Conservation (phyloP, 2,329 filamentous ascomycete genomes). For the Trichothecium roseum region DNA sequence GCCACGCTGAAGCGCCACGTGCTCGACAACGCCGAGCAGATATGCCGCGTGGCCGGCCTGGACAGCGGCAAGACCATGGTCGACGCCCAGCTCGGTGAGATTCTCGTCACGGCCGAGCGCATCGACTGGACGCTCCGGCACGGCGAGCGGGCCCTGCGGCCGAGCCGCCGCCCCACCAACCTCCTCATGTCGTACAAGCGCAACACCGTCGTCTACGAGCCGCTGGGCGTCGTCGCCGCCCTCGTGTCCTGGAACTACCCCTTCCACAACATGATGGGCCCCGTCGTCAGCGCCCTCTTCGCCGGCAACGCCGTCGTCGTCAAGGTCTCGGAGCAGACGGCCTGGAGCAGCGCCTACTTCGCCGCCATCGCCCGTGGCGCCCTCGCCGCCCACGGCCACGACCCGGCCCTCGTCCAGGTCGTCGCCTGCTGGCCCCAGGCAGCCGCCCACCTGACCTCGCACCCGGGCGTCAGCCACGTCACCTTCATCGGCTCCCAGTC, state of each 20-base stretch:
- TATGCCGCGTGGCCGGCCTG: constrained; percentile 75
- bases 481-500: constrained; percentile 91
- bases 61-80: constrained; percentile 96
- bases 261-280: constrained; percentile 90
- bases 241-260: constrained; percentile 96
- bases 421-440: constrained; percentile 81
- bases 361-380: constrained; percentile 68
- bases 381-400: constrained; percentile 71
- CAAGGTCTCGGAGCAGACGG: constrained; percentile 91
- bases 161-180: constrained; percentile 72
- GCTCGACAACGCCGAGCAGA: constrained; percentile 78
- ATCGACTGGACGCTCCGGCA: constrained; percentile 88
- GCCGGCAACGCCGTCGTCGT: constrained; percentile 85
- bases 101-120: constrained; percentile 88
- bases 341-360: constrained; percentile 85
- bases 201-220: constrained; percentile 84
- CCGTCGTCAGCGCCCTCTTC: constrained; percentile 83
- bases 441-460: constrained; percentile 73
- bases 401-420: constrained; percentile 71
- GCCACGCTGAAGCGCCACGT: constrained; percentile 73
- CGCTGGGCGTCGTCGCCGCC: constrained; percentile 83
- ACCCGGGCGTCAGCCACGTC: constrained; percentile 74
- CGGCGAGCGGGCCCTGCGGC: constrained; percentile 68
- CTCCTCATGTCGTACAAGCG: constrained; percentile 92
- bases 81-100: constrained; percentile 88